Percentiles rank a stretch among this genome's conserved stretches.
phyloP scores from a whole-genome alignment of 164 flowering plant species.

The Berberis vulgaris region DNA sequence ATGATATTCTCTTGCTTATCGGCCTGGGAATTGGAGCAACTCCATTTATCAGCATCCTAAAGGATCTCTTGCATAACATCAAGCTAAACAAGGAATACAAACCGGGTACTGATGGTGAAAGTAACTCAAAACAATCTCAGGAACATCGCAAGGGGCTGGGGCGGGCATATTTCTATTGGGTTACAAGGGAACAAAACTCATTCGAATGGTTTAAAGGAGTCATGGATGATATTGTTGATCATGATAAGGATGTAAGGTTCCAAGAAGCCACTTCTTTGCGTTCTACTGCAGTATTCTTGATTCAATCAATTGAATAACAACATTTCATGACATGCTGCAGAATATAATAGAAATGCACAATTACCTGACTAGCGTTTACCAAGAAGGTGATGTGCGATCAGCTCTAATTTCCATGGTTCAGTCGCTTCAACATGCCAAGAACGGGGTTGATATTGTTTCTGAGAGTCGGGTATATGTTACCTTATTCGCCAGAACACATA shows the following conservation, averaged over 20 bases:
- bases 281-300: too few species aligned
- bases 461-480: slow-evolving; percentile 53
- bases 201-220: slow-evolving; percentile 98
- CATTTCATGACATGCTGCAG: slow-evolving; percentile 23
- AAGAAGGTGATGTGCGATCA: slow-evolving; percentile 28
- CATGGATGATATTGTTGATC: slow-evolving; percentile 85
- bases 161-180: too few species aligned
- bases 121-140: too few species aligned
- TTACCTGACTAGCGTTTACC: slow-evolving; percentile 86
- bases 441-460: slow-evolving; percentile 90
- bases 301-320: neutral
- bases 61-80: slow-evolving; percentile 60
- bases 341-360: slow-evolving; percentile 86
- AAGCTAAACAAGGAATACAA: slow-evolving; percentile 11
- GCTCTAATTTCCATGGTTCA: too few species aligned
- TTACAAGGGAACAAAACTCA: slow-evolving; percentile 25
- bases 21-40: slow-evolving; percentile 42
- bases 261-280: neutral
- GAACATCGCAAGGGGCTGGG: too few species aligned
- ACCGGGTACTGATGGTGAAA: slow-evolving; percentile 33
- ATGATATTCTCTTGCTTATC: too few species aligned
- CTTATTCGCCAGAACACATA: too few species aligned
- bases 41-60: slow-evolving; percentile 86
- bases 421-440: slow-evolving; percentile 31
- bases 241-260: slow-evolving; percentile 46